Base-by-base conservation (phyloP, 768 basidiomycete species). In the Mycena crocata region DNA sequence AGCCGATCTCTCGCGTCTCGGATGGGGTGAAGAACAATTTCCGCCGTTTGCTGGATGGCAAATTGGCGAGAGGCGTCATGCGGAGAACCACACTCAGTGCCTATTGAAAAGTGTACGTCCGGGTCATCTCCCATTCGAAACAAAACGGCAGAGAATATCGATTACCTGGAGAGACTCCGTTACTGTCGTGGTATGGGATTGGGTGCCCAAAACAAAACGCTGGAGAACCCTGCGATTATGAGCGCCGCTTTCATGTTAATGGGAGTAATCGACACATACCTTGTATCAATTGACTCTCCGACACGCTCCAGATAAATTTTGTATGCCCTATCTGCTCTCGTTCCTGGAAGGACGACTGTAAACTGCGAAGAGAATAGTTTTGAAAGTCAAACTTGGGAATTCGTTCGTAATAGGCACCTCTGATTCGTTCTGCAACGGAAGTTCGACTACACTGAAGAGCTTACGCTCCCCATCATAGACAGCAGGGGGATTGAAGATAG, bases 71-170 rank as follows among this genome's bases (percentile, higher is more conserved):
- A 0, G 93, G 92, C 56, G 87, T 86, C 89, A 92, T 92, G 0
- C 93, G 86, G 23, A 94, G 83, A 15, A 89, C 89, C 3, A 93
- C 89, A 64, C 93, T 93, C 54, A 91, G 75, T 0, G 90, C 90
- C 91, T 92, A 19, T 39, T 45, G 17, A 34, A 49, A 40, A 26
- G 57, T 5, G 31, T 28, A n/a, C 7, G 21, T 49, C n/a, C 2
- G 30, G 40, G 28, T 64, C 26, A 12, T 24, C 8, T 39, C 24
- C 34, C 42, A 40, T 15, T 35, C 14, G 40, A 26, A 39, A 51
- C n/a, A n/a, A n/a, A n/a, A n/a, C n/a, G n/a, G 21, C 37, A 23
- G 31, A 21, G 19, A 14, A 34, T 37, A 35, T 13, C 19, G 69
- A 81, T 60, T 69, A 88, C 91, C 35, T 87, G 91, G 50, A 92